Base-by-base conservation (phyloP, 169 alveolate genomes). In the Perkinsus olseni region DNA sequence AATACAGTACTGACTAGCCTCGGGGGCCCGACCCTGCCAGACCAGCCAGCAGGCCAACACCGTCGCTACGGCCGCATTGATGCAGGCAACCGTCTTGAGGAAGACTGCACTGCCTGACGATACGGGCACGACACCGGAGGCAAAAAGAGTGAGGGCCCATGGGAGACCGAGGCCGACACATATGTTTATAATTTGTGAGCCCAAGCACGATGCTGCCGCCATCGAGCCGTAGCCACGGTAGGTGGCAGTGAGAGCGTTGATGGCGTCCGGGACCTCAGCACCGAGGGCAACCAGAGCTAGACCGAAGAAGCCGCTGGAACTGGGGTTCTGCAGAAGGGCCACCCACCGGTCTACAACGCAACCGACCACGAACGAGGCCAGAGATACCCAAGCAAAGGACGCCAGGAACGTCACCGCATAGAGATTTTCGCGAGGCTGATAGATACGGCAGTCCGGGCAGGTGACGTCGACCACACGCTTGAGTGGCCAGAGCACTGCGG, bases 391-490 rank as follows among this genome's bases (percentile, higher is more conserved):
- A 0, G 31, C 13, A 21, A 91, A 40, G 0, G 92, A 20, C 20
- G 74, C 39, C 24, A 91, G 13, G 48, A 91, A 91, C 38, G 92
- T 91, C 37, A 91, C 20, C 28, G 74, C 40, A 38, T 40, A 91
- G 38, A 91, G 92, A 36, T 91, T n/a, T 34, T 91, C 92, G 1
- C 17, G 51, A 28, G 92, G 74, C 37, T 91, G 74, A 36, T 38
- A 38, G 50, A 91, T 91, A 11, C 92, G 50, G 74, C 92, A 91
- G 20, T 91, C 92, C 51, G 92, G 92, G 74, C 92, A 91, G 13
- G 34, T 39, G 20, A 40, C 13, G 37, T 91, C 92, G 38, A 40
- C 11, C 38, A 91, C 3, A 10, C 34, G 24, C 38, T 28, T 39
- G 39, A 39, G 17, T 6, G 82, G 82, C 82, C 82, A 28, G 0